Conservation (phyloP, 2,329 filamentous ascomycete genomes). For the Cladophialophora immunda region DNA sequence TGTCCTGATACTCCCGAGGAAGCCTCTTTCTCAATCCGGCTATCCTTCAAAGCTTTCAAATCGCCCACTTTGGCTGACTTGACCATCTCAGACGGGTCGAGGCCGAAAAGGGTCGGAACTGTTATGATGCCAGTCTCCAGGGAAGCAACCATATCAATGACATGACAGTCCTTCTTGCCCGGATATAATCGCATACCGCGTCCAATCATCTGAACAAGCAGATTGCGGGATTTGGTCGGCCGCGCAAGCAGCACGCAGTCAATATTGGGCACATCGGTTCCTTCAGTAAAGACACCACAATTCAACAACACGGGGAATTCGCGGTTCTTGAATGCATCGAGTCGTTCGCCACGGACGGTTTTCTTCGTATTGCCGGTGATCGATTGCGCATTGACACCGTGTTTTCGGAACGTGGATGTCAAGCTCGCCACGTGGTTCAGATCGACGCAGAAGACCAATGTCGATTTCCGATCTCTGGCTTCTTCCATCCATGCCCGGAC, state of each 20-base stretch:
- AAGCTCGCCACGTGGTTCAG: conserved; percentile 79
- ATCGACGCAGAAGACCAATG: conserved; percentile 93
- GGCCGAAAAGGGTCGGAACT: conserved; percentile 89
- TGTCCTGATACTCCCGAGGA: not conserved
- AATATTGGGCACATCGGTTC: conserved; percentile 96
- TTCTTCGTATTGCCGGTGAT: conserved; percentile 84
- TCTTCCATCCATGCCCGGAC: conserved; percentile 86
- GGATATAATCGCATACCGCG: conserved; percentile 85
- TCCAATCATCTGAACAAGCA: conserved; percentile 97
- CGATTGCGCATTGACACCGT: conserved; percentile 83
- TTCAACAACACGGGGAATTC: conserved; percentile 91
- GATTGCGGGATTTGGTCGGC: conserved; percentile 89
- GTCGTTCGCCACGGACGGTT: conserved; percentile 70
- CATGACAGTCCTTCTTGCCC: conserved; percentile 86
- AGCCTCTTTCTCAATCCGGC: conserved; percentile 42
- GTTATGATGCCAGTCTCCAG: conserved; percentile 86
- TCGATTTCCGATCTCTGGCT: conserved; percentile 77
- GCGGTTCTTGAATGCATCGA: conserved; percentile 78
- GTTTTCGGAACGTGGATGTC: conserved; percentile 76
- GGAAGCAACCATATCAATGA: conserved; percentile 95
- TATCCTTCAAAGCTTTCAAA: conserved; percentile 60
- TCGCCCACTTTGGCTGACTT: conserved; percentile 70
- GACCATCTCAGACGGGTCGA: conserved; percentile 83
- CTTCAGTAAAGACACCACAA: conserved; percentile 95
- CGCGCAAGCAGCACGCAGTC: conserved; percentile 90